Evolutionary conservation across 2,329 filamentous ascomycete genomes (phyloP).

Genomic region (Aspergillus sclerotialis): DNA sequence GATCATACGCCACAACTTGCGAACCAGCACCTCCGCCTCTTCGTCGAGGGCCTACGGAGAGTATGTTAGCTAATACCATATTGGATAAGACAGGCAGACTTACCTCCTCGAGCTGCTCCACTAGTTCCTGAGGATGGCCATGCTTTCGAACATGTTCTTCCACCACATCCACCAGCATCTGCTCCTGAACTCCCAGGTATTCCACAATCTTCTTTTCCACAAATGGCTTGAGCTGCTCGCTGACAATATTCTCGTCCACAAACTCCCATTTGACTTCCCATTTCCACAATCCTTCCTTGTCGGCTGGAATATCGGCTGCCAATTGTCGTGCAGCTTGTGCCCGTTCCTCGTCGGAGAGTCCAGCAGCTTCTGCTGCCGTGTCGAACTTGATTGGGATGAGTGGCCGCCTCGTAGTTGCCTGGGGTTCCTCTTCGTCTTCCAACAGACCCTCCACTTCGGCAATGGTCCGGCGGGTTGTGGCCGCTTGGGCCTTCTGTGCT

Average conservation of each 20-base stretch:
- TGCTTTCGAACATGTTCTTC: slow-evolving; percentile 76
- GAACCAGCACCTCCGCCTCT: slow-evolving; percentile 86
- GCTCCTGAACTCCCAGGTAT: slow-evolving; percentile 91
- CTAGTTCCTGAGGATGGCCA: slow-evolving; percentile 68
- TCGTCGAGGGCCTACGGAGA: slow-evolving; percentile 71
- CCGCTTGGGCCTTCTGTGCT: slow-evolving; percentile 62
- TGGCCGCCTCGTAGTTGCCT: slow-evolving; percentile 61
- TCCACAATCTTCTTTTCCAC: slow-evolving; percentile 98
- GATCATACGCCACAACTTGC: slow-evolving; percentile 97
- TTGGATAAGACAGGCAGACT: slow-evolving; percentile 29
- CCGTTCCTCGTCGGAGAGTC: slow-evolving; percentile 80
- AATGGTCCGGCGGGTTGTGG: slow-evolving; percentile 65
- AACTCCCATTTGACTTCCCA: slow-evolving; percentile 92
- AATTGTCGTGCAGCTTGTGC: slow-evolving; percentile 73
- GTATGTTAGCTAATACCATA: slow-evolving; percentile 24
- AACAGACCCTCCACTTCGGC: slow-evolving; percentile 91
- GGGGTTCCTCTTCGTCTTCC: slow-evolving; percentile 87
- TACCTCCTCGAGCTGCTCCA: slow-evolving; percentile 78
- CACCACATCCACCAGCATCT: slow-evolving; percentile 88
- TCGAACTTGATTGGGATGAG: slow-evolving; percentile 80
- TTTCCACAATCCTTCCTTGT: slow-evolving; percentile 80
- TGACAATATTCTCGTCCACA: slow-evolving; percentile 72
- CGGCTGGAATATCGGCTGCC: slow-evolving; percentile 81
- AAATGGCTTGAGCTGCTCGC: slow-evolving; percentile 84
- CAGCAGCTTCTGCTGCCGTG: slow-evolving; percentile 56